Evolutionary conservation across 768 basidiomycete genomes (phyloP).

Genomic region (Clitopilus hobsonii): DNA sequence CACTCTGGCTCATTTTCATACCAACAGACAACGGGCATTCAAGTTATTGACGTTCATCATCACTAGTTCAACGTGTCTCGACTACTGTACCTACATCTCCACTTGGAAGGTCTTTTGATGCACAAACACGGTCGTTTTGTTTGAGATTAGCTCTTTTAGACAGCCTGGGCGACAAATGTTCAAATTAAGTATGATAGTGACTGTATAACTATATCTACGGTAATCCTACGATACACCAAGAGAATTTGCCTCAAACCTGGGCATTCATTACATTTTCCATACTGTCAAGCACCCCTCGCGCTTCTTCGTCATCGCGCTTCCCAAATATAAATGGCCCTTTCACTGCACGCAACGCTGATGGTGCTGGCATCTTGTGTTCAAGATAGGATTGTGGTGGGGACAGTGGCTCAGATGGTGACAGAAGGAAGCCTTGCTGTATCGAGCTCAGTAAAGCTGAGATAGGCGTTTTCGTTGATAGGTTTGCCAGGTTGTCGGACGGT

Average conservation of each 20-base stretch:
- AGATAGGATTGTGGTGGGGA: constrained; percentile 51
- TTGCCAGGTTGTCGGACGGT: neutral
- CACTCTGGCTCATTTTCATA: too few relatives aligned
- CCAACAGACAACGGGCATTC: too few relatives aligned
- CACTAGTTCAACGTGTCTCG: too few relatives aligned
- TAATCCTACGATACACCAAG: neutral
- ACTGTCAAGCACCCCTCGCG: constrained; percentile 12
- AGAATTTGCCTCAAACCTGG: neutral
- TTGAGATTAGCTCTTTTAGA: too few relatives aligned
- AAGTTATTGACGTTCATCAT: too few relatives aligned
- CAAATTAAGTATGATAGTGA: too few relatives aligned
- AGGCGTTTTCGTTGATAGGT: constrained; percentile 40
- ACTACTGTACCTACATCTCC: too few relatives aligned
- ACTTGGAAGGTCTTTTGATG: too few relatives aligned
- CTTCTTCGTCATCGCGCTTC: constrained; percentile 7
- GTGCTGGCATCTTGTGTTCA: constrained; percentile 1
- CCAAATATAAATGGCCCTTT: constrained; percentile 12
- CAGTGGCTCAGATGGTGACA: constrained; percentile 57
- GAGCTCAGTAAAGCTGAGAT: constrained; percentile 60
- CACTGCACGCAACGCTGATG: neutral
- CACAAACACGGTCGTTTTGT: too few relatives aligned
- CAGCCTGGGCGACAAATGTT: too few relatives aligned
- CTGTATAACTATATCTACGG: too few relatives aligned
- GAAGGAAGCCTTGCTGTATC: constrained; percentile 66
- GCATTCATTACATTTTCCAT: constrained; percentile 5